phyloP scores from a whole-genome alignment of 2,329 filamentous ascomycete species.

The Aspergillus glaucus region DNA sequence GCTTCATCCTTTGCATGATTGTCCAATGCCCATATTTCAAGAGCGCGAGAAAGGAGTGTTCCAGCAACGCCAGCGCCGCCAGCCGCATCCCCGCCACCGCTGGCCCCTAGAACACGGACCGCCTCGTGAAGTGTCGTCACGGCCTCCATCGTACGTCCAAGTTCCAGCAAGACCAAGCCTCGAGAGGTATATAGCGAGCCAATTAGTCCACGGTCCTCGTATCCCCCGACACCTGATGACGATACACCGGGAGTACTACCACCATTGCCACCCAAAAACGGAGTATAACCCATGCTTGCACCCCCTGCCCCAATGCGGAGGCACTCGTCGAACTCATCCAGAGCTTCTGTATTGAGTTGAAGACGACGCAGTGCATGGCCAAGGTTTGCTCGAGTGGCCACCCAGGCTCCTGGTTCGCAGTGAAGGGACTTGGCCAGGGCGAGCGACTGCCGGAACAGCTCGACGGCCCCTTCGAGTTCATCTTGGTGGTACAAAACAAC shows the following conservation, averaged over 20 bases:
- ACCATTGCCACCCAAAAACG: constrained; percentile 45
- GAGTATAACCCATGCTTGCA: constrained; percentile 69
- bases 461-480: constrained; percentile 65
- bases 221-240: constrained; percentile 38
- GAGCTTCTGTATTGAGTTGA: constrained; percentile 61
- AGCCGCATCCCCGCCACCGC: constrained; percentile 41
- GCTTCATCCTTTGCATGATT: constrained; percentile 22
- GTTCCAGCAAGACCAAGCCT: constrained; percentile 75
- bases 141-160: constrained; percentile 68
- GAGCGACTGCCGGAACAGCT: constrained; percentile 72
- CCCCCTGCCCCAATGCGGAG: constrained; percentile 70
- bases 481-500: constrained; percentile 94
- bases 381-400: constrained; percentile 79
- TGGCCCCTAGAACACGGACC: constrained; percentile 40
- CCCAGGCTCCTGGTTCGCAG: constrained; percentile 73
- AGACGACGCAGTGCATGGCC: constrained; percentile 78
- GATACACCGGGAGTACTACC: constrained; percentile 29
- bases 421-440: constrained; percentile 72
- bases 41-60: constrained; percentile 38
- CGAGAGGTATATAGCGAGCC: constrained; percentile 48
- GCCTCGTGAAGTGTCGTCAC: constrained; percentile 74
- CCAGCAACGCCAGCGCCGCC: constrained; percentile 43
- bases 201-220: constrained; percentile 41
- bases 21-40: constrained; percentile 43
- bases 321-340: constrained; percentile 80